These are phyloP conservation scores for Fusarium coicis DNA, from an alignment of 2,329 filamentous ascomycete species.

Conservation along the genomic window DNA sequence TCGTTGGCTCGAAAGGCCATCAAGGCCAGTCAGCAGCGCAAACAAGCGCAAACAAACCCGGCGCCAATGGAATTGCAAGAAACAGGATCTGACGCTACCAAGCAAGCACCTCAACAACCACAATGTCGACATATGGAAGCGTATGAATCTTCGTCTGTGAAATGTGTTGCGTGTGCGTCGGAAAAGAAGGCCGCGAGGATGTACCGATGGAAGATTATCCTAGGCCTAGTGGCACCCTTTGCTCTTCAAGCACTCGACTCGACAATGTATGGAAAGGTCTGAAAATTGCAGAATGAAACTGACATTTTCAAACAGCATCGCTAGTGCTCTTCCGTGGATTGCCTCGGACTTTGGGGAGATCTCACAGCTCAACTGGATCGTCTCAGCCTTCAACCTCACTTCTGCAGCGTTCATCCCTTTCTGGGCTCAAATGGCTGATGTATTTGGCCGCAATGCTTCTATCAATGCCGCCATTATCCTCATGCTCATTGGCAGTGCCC, in stretches of 20 bases:
- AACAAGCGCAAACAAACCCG: background rate
- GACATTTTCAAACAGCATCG: conserved; percentile 42
- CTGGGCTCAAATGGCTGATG: conserved; percentile 72
- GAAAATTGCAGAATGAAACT: background rate
- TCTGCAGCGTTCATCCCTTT: conserved; percentile 74
- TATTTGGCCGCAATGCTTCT: conserved; percentile 70
- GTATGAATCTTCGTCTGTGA: conserved; percentile 11
- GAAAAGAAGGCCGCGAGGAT: conserved; percentile 48
- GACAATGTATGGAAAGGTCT: conserved; percentile 61
- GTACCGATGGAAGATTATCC: conserved; percentile 68
- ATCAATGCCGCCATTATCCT: conserved; percentile 67
- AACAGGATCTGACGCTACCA: background rate
- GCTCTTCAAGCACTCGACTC: conserved; percentile 71
- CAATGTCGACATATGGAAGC: conserved; percentile 38
- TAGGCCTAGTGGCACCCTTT: conserved; percentile 69
- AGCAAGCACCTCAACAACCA: conserved; percentile 15
- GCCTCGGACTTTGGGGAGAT: conserved; percentile 71
- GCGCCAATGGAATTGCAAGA: conserved; percentile 3
- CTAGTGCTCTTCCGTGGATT: conserved; percentile 61
- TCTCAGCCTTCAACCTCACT: conserved; percentile 75
- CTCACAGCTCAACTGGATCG: conserved; percentile 74
- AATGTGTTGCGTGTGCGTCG: conserved; percentile 48
- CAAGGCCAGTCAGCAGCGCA: conserved; percentile 6
- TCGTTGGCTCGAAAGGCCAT: conserved; percentile 24
- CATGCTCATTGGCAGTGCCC: conserved; percentile 68